Percentiles rank a stretch among this genome's conserved stretches.
Conservation (phyloP, 208 protist genomes). For the Trypanosomatidae sp. region DNA sequence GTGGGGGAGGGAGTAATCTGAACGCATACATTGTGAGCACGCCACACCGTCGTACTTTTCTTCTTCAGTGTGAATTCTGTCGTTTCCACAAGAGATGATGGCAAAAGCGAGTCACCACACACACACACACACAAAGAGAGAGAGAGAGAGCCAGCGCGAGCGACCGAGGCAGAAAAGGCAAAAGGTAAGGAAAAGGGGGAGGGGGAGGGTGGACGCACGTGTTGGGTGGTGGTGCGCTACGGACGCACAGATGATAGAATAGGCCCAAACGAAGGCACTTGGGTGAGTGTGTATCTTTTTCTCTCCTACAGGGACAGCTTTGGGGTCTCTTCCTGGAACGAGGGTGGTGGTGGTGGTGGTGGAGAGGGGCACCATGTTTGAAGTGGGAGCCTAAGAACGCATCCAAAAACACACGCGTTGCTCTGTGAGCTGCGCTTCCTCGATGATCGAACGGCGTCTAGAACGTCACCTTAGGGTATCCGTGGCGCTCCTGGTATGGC, state of each 20-base stretch:
- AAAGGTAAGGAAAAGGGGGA: background rate
- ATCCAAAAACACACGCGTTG: background rate
- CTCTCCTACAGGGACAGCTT: background rate
- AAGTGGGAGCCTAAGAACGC: background rate
- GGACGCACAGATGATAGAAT: too few species aligned
- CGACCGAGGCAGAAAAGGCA: background rate
- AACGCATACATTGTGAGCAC: background rate
- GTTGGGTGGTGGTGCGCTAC: background rate
- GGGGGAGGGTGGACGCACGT: background rate
- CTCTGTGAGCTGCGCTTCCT: background rate
- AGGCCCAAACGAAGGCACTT: background rate
- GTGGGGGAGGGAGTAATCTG: background rate
- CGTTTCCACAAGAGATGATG: background rate
- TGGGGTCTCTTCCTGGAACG: background rate
- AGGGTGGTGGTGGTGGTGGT: background rate
- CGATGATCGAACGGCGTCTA: constrained; percentile 12
- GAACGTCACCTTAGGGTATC: constrained; percentile 51
- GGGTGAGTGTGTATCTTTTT: background rate
- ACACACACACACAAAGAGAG: background rate
- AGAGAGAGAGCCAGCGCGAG: background rate
- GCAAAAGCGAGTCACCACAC: background rate
- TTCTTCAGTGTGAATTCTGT: background rate
- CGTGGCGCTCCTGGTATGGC: constrained; percentile 69
- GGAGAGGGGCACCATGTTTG: background rate
- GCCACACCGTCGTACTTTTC: too few species aligned